phyloP scores from a whole-genome alignment of 202 grass and related monocot species.

The Musa balbisiana region DNA sequence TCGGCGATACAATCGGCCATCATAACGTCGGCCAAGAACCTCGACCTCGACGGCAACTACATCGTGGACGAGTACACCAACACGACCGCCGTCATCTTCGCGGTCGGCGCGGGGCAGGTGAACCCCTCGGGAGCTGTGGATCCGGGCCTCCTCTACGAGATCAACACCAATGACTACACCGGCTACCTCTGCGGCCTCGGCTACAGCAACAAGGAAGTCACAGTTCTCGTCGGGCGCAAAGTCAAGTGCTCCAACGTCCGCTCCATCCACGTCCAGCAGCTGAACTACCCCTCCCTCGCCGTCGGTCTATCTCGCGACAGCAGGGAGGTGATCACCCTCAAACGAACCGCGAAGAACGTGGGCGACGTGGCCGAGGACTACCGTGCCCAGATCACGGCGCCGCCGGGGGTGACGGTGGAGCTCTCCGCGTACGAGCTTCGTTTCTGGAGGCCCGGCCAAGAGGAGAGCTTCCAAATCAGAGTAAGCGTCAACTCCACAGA shows the following conservation, averaged over 20 bases:
- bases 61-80: not conserved
- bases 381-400: not conserved
- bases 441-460: not conserved
- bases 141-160: slow-evolving; percentile 2
- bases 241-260: not conserved
- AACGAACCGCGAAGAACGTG: not conserved
- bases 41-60: not conserved
- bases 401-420: not conserved
- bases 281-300: not conserved
- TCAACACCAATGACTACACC: not conserved
- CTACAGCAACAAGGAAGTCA: not conserved
- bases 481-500: not conserved
- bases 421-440: not conserved
- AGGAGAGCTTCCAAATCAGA: not conserved
- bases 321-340: not conserved
- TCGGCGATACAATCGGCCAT: not conserved
- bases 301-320: not conserved
- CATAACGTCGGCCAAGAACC: not conserved
- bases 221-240: no score
- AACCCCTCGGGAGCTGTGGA: not conserved
- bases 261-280: not conserved
- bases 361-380: not conserved
- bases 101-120: not conserved
- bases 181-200: not conserved
- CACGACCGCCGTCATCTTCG: not conserved